Base-by-base conservation (phyloP, 2,329 filamentous ascomycete species). In the Podosphaera aphanis region DNA sequence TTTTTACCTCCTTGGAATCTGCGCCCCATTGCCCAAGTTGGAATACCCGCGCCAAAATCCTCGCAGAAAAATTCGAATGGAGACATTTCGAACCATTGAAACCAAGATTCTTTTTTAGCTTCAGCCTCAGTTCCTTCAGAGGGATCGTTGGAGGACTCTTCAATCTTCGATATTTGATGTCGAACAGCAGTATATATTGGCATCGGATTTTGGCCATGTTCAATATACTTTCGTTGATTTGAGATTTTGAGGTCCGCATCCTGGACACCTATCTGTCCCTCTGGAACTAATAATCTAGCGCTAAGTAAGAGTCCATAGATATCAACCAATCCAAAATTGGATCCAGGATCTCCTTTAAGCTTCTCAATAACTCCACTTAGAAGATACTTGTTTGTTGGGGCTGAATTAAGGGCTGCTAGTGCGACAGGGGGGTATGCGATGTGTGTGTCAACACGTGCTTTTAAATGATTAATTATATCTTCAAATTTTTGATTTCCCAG, bases 71-170 rank as follows among this genome's bases (percentile, higher is more conserved):
- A 79, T 59, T 95, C 88, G 57, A 92, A 94, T 0, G 88, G 88
- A 0, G 84, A 92, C 55, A 88, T 80, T 57, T 98, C 90, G 53
- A 90, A 94, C 88, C 90, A 95, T 56, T 98, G 88, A 55, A 95
- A 98, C 83, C 86, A 95, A 2, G 84, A 71, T 56, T 92, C 80
- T 49, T 69, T 68, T 56, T 64, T 74, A 10, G 70, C 44, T 64
- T 60, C 51, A 15, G 67, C 64, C 52, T 74, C 71, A 0, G 64
- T 67, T 18, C 63, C 61, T 48, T 77, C 68, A 0, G 66, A 62
- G 41, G 56, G 58, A 15, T 49, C 51, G 2, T 50, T 57, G 46
- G 53, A 57, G 4, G 54, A 57, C 49, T 60, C 62, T 31, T 62
- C 62, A 6, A 75, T 60, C 6, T 77, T 65, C 0, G 88, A 90